Evolutionary conservation across 176 grass and related monocot species (phyloP), one percentile per base, ranked within the genome.

Genomic region (Carex pumila): DNA sequence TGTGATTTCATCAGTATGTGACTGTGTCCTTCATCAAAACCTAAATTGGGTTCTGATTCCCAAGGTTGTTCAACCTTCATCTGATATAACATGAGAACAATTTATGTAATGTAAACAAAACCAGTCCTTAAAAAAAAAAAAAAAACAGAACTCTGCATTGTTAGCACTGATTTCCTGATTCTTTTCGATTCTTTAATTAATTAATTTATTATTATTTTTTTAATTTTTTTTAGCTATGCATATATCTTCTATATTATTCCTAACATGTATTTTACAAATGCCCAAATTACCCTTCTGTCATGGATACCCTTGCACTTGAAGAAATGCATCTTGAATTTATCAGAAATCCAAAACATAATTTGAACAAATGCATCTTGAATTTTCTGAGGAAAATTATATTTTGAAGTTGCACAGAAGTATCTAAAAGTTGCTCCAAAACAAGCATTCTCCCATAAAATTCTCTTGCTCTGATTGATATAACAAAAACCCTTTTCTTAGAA

Each of bases 1-100:
- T 30, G 45, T 14, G 21, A 17, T 76, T 31, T 32, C 49, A 53
- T 77, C 50, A 56, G 12, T 50, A 56, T 32, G n/a, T n/a, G n/a
- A n/a, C n/a, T n/a, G n/a, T n/a, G 13, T 31, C 21, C 52, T 6
- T 77, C 49, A 77, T 32, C 47, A 56, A 77, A 30, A 55, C 52
- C 71, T 53, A 74, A 50, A 37, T 2, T 37, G 19, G 49, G 25
- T 55, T 55, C 12, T 77, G 22, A 29, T 74, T 2, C 49, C 54
- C 73, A 50, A 34, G 50, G 50, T 31, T 77, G 73, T 55, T 77
- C 73, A 56, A 56, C 73, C 25, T 77, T 77, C 73, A 77, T 77
- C 73, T 77, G 55, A 77, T 25, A 74, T 15, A 56, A 34, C 11
- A 77, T 32, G 22, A 77, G 12, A 77, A 77, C 25, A 10, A 32